Evolutionary conservation across 2,329 filamentous ascomycete genomes (phyloP).

Genomic region (Aspergillus sp.): DNA sequence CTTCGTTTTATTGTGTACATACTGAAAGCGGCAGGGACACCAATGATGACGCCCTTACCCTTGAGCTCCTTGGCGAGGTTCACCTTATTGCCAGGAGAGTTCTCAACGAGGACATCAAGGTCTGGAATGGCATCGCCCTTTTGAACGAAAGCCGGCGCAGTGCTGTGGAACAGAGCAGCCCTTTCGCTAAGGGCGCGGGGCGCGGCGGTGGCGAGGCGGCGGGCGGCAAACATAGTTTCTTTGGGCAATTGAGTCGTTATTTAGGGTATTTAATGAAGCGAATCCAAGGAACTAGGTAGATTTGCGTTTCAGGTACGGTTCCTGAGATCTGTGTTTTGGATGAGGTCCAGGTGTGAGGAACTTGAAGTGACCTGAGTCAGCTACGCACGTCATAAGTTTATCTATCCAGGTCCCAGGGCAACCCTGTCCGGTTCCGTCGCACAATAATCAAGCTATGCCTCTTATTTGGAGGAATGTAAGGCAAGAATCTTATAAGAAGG

Average conservation of each 20-base stretch:
- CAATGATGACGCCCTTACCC: slow-evolving; percentile 80
- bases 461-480: too few species aligned
- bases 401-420: background rate
- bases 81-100: slow-evolving; percentile 89
- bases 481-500: too few species aligned
- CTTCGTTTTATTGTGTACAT: slow-evolving; percentile 27
- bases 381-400: slow-evolving; percentile 7
- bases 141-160: slow-evolving; percentile 60
- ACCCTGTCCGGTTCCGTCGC: background rate
- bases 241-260: background rate
- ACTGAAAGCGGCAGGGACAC: slow-evolving; percentile 80
- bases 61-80: slow-evolving; percentile 79
- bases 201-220: slow-evolving; percentile 38
- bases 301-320: slow-evolving; percentile 2
- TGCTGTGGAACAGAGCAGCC: slow-evolving; percentile 45
- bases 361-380: slow-evolving; percentile 6
- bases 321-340: slow-evolving; percentile 5
- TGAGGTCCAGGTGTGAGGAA: slow-evolving; percentile 7
- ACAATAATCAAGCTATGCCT: background rate
- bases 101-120: slow-evolving; percentile 77
- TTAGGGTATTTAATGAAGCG: background rate
- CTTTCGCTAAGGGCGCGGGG: slow-evolving; percentile 37
- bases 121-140: slow-evolving; percentile 79
- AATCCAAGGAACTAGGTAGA: background rate
- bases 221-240: slow-evolving; percentile 43